These are phyloP conservation scores for Penicillium capsulatum DNA, from an alignment of 2,329 filamentous ascomycete genomes.

Conservation along the genomic window DNA sequence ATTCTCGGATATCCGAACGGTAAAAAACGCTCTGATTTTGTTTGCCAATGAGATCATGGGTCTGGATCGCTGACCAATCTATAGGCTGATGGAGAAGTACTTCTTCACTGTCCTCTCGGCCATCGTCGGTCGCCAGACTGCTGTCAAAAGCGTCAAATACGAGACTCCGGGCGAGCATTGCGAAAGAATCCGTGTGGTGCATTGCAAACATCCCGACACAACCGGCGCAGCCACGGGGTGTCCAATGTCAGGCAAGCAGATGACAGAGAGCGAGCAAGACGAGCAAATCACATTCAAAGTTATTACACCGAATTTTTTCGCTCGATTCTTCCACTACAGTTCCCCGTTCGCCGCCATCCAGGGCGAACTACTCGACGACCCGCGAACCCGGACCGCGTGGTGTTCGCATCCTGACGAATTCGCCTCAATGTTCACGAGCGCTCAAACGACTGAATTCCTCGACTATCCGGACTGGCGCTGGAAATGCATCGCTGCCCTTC, in stretches of 20 bases:
- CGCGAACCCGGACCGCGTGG: conserved; percentile 6
- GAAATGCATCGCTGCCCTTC: background rate
- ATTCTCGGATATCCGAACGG: conserved; percentile 5
- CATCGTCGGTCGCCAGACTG: conserved; percentile 5
- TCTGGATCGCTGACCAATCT: background rate
- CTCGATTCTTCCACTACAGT: conserved; percentile 6
- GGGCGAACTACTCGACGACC: conserved; percentile 5
- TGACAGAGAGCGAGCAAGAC: background rate
- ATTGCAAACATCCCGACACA: background rate
- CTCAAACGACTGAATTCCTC: background rate
- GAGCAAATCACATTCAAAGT: conserved; percentile 4
- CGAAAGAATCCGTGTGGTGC: conserved; percentile 3
- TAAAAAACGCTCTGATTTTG: background rate
- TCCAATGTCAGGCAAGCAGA: background rate
- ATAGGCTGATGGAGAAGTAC: conserved; percentile 3
- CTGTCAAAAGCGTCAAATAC: conserved; percentile 5
- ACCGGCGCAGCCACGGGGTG: background rate
- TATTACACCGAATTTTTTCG: conserved; percentile 3
- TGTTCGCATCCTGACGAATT: conserved; percentile 7
- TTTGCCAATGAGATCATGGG: background rate
- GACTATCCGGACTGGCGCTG: background rate
- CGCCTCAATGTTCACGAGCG: conserved; percentile 1
- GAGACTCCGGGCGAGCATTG: conserved; percentile 7
- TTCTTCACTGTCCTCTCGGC: conserved; percentile 2
- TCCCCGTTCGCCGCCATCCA: conserved; percentile 3